Evolutionary conservation across 2,329 filamentous ascomycete genomes (phyloP), one percentile per base, ranked within the genome.

Genomic region (Colletotrichum spaethianum): DNA sequence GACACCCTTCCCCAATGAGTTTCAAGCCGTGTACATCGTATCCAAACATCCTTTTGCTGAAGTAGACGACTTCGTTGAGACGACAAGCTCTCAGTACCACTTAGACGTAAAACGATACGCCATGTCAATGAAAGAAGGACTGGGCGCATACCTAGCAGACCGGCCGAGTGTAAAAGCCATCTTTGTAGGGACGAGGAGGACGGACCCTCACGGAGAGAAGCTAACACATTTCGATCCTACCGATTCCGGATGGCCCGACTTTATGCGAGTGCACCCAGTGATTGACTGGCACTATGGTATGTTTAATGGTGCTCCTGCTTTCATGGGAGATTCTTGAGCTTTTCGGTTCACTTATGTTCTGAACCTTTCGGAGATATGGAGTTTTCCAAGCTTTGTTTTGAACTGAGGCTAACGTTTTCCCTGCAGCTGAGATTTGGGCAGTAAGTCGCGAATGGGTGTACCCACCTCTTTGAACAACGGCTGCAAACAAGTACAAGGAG

Each of bases 211-310:
- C 80, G 94, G 96, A 57, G 91, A 91, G 76, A 86, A 88, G 20
- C 82, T 99, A 77, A 93, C 89, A 48, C 91, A 93, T 82, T 98
- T 98, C 79, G 94, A 97, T 79, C 89, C 88, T 62, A 99, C 96
- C 5, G 96, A 98, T 82, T 86, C 89, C 44, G 95, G 93, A 2
- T 99, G 96, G 96, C 96, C 96, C 44, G 85, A 87, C 53, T 98
- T 98, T 78, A 95, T 98, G 92, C 90, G 96, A 70, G 88, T 98
- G 72, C 95, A 99, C 82, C 96, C 96, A 0, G 93, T 99, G 12
- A 95, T 99, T 79, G 96, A 99, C 82, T 99, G 96, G 96, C 94
- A 96, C 81, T 98, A 98, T 82, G 90, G 73, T 77, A 70, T 36
- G 75, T 64, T 16, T 3, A 18, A 8, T 40, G 2, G 7, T 11